These are phyloP conservation scores for Ascochyta lentis DNA, from an alignment of 2,329 filamentous ascomycete species.

Conservation along the genomic window DNA sequence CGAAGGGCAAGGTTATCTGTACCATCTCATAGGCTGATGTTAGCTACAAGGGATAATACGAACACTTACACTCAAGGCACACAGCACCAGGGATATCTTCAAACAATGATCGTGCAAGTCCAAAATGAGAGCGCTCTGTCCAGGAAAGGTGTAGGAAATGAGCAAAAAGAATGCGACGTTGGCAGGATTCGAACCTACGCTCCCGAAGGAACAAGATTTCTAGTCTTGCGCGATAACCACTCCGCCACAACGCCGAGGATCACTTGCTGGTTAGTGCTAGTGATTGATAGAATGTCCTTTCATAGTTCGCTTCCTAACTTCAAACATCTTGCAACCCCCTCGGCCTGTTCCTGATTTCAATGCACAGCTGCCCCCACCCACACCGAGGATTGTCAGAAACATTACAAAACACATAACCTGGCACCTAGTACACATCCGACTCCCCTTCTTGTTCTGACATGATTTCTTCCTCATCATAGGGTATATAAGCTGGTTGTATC, in stretches of 20 bases:
- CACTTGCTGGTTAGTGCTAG: conserved; percentile 11
- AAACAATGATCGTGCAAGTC: neutral
- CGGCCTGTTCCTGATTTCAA: neutral
- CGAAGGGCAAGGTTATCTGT: conserved; percentile 60
- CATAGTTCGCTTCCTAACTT: too few species aligned
- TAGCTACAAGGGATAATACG: neutral
- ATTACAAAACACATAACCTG: too few species aligned
- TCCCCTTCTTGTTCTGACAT: too few species aligned
- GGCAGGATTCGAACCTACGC: conserved; percentile 50
- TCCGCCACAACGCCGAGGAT: conserved; percentile 44
- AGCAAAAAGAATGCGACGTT: conserved; percentile 37
- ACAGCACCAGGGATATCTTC: neutral
- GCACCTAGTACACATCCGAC: too few species aligned
- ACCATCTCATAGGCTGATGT: conserved; percentile 43
- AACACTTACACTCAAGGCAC: neutral
- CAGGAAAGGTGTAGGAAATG: neutral
- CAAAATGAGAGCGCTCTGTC: neutral
- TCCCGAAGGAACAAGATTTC: conserved; percentile 51
- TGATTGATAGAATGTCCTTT: neutral
- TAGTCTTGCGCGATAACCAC: conserved; percentile 52
- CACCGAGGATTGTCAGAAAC: too few species aligned
- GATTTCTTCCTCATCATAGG: too few species aligned
- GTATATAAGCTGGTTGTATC: too few species aligned
- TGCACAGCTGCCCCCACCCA: too few species aligned
- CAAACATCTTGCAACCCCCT: neutral